Evolutionary conservation across 2,329 filamentous ascomycete species (phyloP), one percentile per base, ranked within the genome.

Genomic region (Epichloe elymi): DNA sequence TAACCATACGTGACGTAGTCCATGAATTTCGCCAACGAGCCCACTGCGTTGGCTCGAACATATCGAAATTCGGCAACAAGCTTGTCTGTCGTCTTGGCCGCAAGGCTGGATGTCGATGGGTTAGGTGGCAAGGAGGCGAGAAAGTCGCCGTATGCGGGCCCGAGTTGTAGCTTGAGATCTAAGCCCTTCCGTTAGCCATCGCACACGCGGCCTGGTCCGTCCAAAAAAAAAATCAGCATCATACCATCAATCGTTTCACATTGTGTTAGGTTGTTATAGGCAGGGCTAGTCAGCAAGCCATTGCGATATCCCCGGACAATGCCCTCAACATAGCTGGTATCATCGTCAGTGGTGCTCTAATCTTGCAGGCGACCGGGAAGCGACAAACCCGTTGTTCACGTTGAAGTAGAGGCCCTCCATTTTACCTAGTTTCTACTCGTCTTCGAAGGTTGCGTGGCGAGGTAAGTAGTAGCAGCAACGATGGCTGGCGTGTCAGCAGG

Each of bases 1-100:
- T 98, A 98, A 55, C 90, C 91, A 67, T 98, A 98, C 1, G 93
- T 98, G 55, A 98, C 75, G 70, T 95, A 98, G 69, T 97, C 89
- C 80, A 98, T 89, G 69, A 98, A 98, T 65, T 88, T 89, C 56
- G 90, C 85, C 38, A 96, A 81, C 1, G 89, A 88, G 15, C 93
- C 93, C 2, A 88, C 88, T 30, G 91, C 87, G 65, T 98, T 95
- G 55, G 90, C 89, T 60, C 94, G 88, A 44, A 98, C 78, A 68
- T 98, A 98, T 65, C 89, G 85, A 69, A 98, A 98, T 69, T 98
- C 93, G 58, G 90, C 85, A 57, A 98, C 91, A 57, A 98, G 83
- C 75, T 98, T 98, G 67, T 98, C 93, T 62, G 93, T 96, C 51
- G 93, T 93, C 74, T 93, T 96, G 61, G 87, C 82, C 54, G 93